Percentiles rank a stretch among this genome's conserved stretches.
These are phyloP conservation scores for Tetrahymena borealis DNA, from an alignment of 73 alveolate species.

Conservation along the genomic window DNA sequence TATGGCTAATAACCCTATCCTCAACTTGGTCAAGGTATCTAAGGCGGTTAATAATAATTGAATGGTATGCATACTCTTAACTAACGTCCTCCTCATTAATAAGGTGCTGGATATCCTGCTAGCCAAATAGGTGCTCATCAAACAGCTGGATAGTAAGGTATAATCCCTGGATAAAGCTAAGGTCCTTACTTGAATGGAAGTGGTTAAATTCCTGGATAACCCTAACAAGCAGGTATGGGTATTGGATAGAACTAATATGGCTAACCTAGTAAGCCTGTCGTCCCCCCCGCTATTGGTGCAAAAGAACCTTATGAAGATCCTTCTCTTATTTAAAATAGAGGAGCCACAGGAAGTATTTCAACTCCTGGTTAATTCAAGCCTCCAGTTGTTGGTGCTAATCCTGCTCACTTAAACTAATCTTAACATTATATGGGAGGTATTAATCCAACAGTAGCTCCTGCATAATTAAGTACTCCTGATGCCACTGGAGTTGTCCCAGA, in stretches of 20 bases:
- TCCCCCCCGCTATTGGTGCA: not conserved
- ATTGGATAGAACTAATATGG: not conserved
- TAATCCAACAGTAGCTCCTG: not conserved
- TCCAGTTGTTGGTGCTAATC: not conserved
- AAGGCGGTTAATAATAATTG: not conserved
- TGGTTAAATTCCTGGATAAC: not conserved
- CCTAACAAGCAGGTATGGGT: not conserved
- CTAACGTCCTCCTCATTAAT: not conserved
- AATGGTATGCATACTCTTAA: not conserved
- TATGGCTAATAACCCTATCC: not conserved
- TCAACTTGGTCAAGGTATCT: not conserved
- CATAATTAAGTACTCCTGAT: not conserved
- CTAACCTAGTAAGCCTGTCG: not conserved
- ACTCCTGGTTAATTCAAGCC: not conserved
- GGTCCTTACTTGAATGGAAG: not conserved
- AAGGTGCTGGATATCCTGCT: not conserved
- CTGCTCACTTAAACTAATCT: not conserved
- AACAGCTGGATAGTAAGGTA: not conserved
- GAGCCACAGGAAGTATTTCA: not conserved
- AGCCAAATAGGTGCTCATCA: not conserved
- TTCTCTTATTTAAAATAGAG: not conserved
- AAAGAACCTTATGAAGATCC: not conserved
- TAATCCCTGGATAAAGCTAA: not conserved
- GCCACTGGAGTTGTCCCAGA: not conserved
- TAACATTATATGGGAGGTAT: not conserved